phyloP scores from a whole-genome alignment of 2,329 filamentous ascomycete genomes.

The Cladophialophora psammophila region DNA sequence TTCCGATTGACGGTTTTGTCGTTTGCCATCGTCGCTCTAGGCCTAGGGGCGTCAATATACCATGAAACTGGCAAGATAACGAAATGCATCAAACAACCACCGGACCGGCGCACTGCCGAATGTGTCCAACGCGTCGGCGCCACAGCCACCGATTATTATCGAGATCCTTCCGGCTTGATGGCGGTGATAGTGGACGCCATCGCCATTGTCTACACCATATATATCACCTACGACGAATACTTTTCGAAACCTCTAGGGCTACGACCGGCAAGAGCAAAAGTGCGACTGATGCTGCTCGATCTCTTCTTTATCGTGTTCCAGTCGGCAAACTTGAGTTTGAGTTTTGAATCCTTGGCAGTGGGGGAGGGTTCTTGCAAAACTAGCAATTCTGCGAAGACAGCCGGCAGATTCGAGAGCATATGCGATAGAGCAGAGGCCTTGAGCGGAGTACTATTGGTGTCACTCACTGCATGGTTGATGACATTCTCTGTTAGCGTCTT shows the following conservation, averaged over 20 bases:
- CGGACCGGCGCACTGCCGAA: constrained; percentile 18
- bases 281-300: constrained; percentile 87
- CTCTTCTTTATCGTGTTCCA: constrained; percentile 98
- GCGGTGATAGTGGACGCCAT: constrained; percentile 88
- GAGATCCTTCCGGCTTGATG: constrained; percentile 81
- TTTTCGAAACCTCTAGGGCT: constrained; percentile 90
- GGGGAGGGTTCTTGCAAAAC: constrained; percentile 65
- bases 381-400: constrained; percentile 48
- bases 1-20: constrained; percentile 83
- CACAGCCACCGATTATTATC: constrained; percentile 47
- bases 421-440: constrained; percentile 73
- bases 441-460: constrained; percentile 79
- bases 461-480: constrained; percentile 85
- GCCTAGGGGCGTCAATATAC: constrained; percentile 77
- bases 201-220: constrained; percentile 86
- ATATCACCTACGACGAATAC: constrained; percentile 97
- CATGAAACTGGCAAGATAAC: constrained; percentile 58
- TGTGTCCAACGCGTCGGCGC: constrained; percentile 31
- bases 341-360: constrained; percentile 80
- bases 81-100: constrained; percentile 38
- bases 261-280: constrained; percentile 82
- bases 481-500: constrained; percentile 89
- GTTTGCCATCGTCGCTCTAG: constrained; percentile 83
- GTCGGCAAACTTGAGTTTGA: constrained; percentile 87
- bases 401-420: constrained; percentile 50